Evolutionary conservation across 352 stramenopile genomes (phyloP).

Genomic region (Phytophthora hibernalis): DNA sequence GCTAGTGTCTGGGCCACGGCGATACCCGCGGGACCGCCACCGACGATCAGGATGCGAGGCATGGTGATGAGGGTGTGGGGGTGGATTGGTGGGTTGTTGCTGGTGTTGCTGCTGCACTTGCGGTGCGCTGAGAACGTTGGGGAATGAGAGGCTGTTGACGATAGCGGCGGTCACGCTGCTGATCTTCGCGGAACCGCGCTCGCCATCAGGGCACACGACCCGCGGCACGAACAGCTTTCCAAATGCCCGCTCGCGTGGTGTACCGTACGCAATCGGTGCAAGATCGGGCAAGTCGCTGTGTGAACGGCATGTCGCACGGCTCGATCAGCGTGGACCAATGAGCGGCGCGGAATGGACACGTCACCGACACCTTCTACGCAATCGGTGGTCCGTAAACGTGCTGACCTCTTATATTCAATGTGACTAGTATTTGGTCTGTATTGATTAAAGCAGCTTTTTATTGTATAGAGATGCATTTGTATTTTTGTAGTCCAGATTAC

Average conservation of each 20-base stretch:
- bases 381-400: slow-evolving; percentile 20
- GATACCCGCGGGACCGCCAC: slow-evolving; percentile 57
- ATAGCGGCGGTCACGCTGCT: too few species aligned
- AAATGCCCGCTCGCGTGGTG: too few species aligned
- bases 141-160: slow-evolving; percentile 20
- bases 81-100: not conserved
- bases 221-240: not conserved
- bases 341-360: not conserved
- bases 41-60: slow-evolving; percentile 63
- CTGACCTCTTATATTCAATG: not conserved
- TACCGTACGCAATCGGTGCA: slow-evolving; percentile 14
- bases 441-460: not conserved
- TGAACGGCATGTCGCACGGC: slow-evolving; percentile 4
- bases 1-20: slow-evolving; percentile 49
- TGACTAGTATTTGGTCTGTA: not conserved
- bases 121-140: slow-evolving; percentile 17
- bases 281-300: slow-evolving; percentile 22
- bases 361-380: slow-evolving; percentile 21
- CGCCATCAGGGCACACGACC: not conserved
- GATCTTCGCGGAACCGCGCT: not conserved
- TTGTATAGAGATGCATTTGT: too few species aligned
- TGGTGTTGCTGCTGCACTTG: slow-evolving; percentile 9
- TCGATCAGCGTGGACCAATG: slow-evolving; percentile 7
- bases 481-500: too few species aligned
- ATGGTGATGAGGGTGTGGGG: slow-evolving; percentile 17